Base-by-base conservation (phyloP, 371 early-diverging fungal species). In the Vittaforma corneae region DNA sequence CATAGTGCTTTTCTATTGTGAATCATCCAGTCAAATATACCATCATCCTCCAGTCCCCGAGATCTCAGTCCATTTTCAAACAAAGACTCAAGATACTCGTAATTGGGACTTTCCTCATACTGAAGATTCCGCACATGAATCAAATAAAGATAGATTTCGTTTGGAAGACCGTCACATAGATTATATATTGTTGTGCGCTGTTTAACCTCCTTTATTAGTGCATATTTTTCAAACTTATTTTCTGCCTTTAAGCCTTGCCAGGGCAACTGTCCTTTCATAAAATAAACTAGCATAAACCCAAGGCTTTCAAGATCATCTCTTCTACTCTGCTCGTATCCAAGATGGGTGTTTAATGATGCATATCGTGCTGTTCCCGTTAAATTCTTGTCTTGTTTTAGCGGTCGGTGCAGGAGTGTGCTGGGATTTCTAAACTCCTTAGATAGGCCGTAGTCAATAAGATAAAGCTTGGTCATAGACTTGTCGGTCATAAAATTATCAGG, bases 401-500 rank as follows among this genome's bases (percentile, higher is more conserved):
- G 89, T 64, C 94, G 94, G 80, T 98, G 99, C 70, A 89, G 81
- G 74, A 91, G 87, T 30, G 92, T 92, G 71, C 86, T 86, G 51
- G 93, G 89, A 77, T 93, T 91, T 64, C 93, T 86, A 81, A 89
- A 97, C 76, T 88, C 88, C 76, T 98, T 98, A 65, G 95, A 92
- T 55, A 98, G 82, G 30, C 99, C 99, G 82, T 93, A 93, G 81
- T 98, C 99, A 67, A 98, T 96, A 32, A 96, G 85, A 77, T 91
- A 92, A 33, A 98, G 90, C 68, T 90, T 90, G 77, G 91, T 91
- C 57, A 88, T 87, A 40, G 87, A 85, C 71, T 87, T 87, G 34
- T 88, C 89, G 91, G 95, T 92, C 70, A 95, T 82, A 78, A 97
- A 98, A 83, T 98, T 98, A 77, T 96, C 98, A 2, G 95, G 96